Evolutionary conservation across 139 green algal species (phyloP).

Genomic region (Micractinium sp.): DNA sequence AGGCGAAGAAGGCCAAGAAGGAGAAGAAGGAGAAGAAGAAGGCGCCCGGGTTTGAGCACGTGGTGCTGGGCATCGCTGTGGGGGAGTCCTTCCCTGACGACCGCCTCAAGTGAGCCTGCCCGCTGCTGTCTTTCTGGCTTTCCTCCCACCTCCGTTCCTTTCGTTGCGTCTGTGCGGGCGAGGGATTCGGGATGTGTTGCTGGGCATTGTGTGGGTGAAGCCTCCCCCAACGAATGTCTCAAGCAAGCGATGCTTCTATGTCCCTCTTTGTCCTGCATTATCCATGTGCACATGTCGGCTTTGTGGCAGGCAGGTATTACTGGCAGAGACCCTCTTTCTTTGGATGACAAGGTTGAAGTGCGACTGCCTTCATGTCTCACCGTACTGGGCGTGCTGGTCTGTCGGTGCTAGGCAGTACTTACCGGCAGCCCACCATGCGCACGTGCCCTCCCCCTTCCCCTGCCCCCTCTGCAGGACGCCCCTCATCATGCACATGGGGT

Average conservation of each 20-base stretch:
- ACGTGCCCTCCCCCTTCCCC: background rate
- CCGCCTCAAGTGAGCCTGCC: conserved; percentile 4
- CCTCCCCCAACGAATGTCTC: background rate
- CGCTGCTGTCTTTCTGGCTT: background rate
- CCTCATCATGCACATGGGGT: conserved; percentile 36
- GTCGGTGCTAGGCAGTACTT: too few species aligned
- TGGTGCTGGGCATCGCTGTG: conserved; percentile 38
- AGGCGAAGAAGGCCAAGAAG: background rate
- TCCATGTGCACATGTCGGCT: too few species aligned
- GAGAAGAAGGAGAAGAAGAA: background rate
- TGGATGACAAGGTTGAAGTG: too few species aligned
- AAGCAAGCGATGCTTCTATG: too few species aligned
- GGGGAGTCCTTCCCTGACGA: conserved; percentile 13
- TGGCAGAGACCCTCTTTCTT: too few species aligned
- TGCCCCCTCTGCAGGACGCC: background rate
- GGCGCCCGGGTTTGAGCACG: conserved; percentile 34
- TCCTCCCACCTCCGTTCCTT: background rate
- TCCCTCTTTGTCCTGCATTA: too few species aligned
- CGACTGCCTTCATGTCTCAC: too few species aligned
- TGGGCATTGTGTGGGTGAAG: background rate
- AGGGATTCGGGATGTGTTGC: background rate
- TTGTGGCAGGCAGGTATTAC: too few species aligned
- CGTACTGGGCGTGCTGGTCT: too few species aligned
- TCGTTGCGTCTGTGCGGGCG: too few species aligned
- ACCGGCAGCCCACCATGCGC: too few species aligned